Evolutionary conservation across 2,329 filamentous ascomycete species (phyloP).

Genomic region (Davidsoniella eucalypti): DNA sequence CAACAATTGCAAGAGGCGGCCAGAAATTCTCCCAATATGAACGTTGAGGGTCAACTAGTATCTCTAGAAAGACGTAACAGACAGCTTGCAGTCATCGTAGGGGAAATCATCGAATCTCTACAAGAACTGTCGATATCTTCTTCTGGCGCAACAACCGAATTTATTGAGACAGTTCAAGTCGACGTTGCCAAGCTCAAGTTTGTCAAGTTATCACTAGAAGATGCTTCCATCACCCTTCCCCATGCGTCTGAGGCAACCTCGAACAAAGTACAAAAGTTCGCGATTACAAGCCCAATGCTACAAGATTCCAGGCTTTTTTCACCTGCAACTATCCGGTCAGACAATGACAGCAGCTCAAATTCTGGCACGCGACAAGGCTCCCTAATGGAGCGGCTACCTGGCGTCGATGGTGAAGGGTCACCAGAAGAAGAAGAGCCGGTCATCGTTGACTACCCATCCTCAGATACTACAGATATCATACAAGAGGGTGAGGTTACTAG

Average conservation of each 20-base stretch:
- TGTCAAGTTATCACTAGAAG: conserved; percentile 44
- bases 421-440: conserved; percentile 1
- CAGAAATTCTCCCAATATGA: conserved; percentile 13
- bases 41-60: background rate
- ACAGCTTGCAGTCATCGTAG: conserved; percentile 50
- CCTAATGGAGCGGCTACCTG: background rate
- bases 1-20: conserved; percentile 22
- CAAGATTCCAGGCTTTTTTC: too few species aligned
- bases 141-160: conserved; percentile 31
- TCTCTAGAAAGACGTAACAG: conserved; percentile 49
- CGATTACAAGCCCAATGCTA: too few species aligned
- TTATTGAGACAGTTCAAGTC: conserved; percentile 38
- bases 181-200: conserved; percentile 48
- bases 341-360: too few species aligned
- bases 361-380: too few species aligned
- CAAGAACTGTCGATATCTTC: conserved; percentile 39
- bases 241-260: background rate
- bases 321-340: too few species aligned
- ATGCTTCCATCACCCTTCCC: conserved; percentile 25
- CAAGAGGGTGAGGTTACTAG: too few species aligned
- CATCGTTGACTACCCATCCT: conserved; percentile 3
- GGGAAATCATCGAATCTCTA: conserved; percentile 46
- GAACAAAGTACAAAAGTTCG: too few species aligned
- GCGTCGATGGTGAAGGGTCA: background rate
- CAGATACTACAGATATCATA: background rate